These are phyloP conservation scores for Rhododendron griersonianum DNA, from an alignment of 148 eudicot genomes.

Conservation along the genomic window DNA sequence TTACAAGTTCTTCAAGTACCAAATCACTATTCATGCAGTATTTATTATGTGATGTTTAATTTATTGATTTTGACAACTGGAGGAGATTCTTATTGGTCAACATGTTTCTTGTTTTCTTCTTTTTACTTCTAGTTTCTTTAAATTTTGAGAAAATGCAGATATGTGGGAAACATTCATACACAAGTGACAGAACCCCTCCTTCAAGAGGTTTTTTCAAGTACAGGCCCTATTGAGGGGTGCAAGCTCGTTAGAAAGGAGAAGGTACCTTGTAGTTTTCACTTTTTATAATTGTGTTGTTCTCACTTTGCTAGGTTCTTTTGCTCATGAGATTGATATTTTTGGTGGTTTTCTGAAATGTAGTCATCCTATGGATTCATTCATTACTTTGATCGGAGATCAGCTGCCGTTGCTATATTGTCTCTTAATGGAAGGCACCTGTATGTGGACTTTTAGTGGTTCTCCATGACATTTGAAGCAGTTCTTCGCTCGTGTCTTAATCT, in stretches of 20 bases:
- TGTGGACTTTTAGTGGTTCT: constrained; percentile 26
- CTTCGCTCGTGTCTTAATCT: neutral
- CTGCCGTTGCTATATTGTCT: constrained; percentile 72
- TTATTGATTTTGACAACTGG: constrained; percentile 10
- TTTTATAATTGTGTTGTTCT: neutral
- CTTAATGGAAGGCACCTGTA: constrained; percentile 97
- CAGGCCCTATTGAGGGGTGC: constrained; percentile 95
- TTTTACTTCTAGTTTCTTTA: constrained; percentile 51
- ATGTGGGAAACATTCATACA: constrained; percentile 92
- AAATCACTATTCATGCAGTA: neutral
- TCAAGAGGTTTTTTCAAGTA: constrained; percentile 90
- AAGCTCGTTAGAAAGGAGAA: constrained; percentile 93
- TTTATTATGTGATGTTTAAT: neutral
- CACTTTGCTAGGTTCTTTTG: neutral
- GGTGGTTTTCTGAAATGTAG: constrained; percentile 40
- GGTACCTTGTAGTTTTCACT: constrained; percentile 32
- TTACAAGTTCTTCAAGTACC: neutral
- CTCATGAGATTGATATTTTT: constrained; percentile 5
- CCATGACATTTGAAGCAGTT: neutral
- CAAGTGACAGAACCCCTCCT: constrained; percentile 95
- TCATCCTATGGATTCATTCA: constrained; percentile 96
- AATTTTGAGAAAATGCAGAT: constrained; percentile 79
- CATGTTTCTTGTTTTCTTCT: constrained; percentile 24
- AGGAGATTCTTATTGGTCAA: constrained; percentile 24
- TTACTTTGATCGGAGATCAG: constrained; percentile 90